Conservation (phyloP, 2,329 filamentous ascomycete species). For the Xylariaceae sp. region DNA sequence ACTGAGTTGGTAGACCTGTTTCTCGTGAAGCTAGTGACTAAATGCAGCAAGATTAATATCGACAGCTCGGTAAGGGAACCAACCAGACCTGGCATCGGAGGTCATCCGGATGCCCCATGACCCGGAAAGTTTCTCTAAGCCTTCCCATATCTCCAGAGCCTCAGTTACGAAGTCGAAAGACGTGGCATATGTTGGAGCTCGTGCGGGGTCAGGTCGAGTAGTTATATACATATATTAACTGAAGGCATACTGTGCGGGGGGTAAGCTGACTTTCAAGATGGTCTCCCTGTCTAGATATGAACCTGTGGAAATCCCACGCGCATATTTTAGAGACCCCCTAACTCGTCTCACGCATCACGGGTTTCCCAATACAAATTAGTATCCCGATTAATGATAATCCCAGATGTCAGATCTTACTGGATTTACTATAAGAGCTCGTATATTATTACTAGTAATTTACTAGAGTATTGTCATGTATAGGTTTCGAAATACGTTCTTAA, state of each 20-base stretch:
- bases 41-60: neutral
- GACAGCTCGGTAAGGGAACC: neutral
- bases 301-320: too few relatives aligned
- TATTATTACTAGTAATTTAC: too few relatives aligned
- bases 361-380: too few relatives aligned
- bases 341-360: too few relatives aligned
- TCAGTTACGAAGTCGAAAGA: neutral
- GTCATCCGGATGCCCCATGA: neutral
- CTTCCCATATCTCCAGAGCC: neutral
- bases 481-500: too few relatives aligned
- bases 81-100: neutral
- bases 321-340: too few relatives aligned
- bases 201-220: neutral
- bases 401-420: too few relatives aligned
- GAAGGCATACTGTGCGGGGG: neutral
- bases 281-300: constrained; percentile 14
- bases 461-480: too few relatives aligned
- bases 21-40: neutral
- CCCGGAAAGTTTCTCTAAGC: neutral
- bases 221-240: neutral
- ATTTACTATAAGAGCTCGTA: too few relatives aligned
- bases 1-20: neutral
- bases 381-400: too few relatives aligned
- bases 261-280: constrained; percentile 15
- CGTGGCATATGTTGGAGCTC: neutral